phyloP scores from a whole-genome alignment of 2,329 filamentous ascomycete species.

The Colletotrichum chlorophyti region DNA sequence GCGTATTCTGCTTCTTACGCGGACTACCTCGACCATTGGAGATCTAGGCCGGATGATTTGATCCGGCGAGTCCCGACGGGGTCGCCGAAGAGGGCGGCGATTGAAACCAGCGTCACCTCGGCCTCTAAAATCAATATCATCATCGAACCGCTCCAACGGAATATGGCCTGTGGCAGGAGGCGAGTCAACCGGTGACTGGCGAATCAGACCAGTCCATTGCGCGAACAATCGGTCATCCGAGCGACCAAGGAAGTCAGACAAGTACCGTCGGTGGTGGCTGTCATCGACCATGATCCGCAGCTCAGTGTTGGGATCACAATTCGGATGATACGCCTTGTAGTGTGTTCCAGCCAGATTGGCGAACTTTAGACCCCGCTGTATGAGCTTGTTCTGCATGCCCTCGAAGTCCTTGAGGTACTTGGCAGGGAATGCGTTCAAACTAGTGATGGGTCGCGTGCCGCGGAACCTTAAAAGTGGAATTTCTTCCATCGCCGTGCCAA shows the following conservation, averaged over 20 bases:
- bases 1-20: no score
- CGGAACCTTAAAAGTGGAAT: conserved; percentile 47
- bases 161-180: conserved; percentile 8
- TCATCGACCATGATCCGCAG: conserved; percentile 18
- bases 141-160: background rate
- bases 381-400: conserved; percentile 39
- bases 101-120: background rate
- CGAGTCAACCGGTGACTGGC: conserved; percentile 28
- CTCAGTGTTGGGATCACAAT: background rate
- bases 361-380: conserved; percentile 50
- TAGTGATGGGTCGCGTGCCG: conserved; percentile 50
- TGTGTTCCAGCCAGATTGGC: conserved; percentile 51
- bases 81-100: background rate
- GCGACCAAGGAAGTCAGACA: background rate
- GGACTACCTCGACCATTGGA: background rate
- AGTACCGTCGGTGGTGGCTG: background rate
- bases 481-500: conserved; percentile 45
- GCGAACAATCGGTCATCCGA: background rate
- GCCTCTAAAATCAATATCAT: background rate
- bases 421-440: conserved; percentile 50
- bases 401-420: conserved; percentile 48
- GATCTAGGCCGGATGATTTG: background rate
- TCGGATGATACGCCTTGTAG: conserved; percentile 51
- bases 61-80: background rate
- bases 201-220: conserved; percentile 22